phyloP scores from a whole-genome alignment of 805 yeast genomes.

The Metschnikowia cerradonensis region DNA sequence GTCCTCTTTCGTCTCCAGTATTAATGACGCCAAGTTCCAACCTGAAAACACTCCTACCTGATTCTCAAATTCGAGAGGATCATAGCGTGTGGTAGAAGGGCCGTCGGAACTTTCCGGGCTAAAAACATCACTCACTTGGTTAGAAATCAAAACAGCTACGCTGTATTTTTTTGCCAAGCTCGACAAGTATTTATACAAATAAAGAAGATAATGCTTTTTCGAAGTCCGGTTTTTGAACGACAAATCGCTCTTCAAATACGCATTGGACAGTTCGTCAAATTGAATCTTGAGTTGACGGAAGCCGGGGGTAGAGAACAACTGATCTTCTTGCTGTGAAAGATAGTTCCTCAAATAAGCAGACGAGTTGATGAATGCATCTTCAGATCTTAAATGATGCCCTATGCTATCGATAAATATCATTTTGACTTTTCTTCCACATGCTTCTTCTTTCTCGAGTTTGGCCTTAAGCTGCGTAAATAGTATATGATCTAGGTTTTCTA shows the following conservation, averaged over 20 bases:
- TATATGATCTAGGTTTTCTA: conserved; percentile 73
- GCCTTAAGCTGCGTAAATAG: conserved; percentile 65
- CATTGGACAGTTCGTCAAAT: conserved; percentile 28
- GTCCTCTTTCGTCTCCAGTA: neutral
- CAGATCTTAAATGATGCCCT: conserved; percentile 74
- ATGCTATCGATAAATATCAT: conserved; percentile 76
- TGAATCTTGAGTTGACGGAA: conserved; percentile 14
- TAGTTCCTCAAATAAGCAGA: conserved; percentile 10
- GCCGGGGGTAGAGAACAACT: conserved; percentile 5
- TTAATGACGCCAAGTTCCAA: conserved; percentile 46
- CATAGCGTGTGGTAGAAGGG: conserved; percentile 14
- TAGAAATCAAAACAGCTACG: conserved; percentile 65
- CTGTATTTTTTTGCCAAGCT: conserved; percentile 43
- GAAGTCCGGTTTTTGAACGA: conserved; percentile 27
- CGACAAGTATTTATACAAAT: conserved; percentile 46
- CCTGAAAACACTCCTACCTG: conserved; percentile 75
- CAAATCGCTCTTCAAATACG: conserved; percentile 13
- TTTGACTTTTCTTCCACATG: conserved; percentile 36
- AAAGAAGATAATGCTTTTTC: conserved; percentile 40
- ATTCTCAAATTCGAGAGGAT: conserved; percentile 48
- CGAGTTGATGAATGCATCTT: conserved; percentile 28
- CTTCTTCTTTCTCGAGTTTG: conserved; percentile 23
- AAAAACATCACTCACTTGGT: conserved; percentile 70
- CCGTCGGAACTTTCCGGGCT: conserved; percentile 20
- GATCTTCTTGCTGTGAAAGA: conserved; percentile 13